Evolutionary conservation across 2,329 filamentous ascomycete genomes (phyloP).

Genomic region (Trichoderma aggressivum): DNA sequence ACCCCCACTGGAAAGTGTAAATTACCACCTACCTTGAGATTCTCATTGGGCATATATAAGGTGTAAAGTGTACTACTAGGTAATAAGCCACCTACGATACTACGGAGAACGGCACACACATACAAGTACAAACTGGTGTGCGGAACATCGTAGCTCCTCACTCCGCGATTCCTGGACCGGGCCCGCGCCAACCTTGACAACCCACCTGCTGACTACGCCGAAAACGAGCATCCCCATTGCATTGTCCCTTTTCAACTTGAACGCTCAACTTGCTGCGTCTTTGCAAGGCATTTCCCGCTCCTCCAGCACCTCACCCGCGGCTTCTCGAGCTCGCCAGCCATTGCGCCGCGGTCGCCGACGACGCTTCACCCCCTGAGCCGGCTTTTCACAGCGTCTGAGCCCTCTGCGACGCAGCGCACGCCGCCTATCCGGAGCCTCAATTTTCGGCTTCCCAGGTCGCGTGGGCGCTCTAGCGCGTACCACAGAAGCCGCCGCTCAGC

Average conservation of each 20-base stretch:
- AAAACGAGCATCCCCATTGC: constrained; percentile 19
- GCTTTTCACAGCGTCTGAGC: not conserved
- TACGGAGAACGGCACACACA: too few relatives aligned
- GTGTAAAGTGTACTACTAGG: too few relatives aligned
- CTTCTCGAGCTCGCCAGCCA: constrained; percentile 4
- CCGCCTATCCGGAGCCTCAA: constrained; percentile 19
- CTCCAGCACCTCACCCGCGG: constrained; percentile 1
- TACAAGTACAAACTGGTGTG: not conserved
- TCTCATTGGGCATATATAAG: not conserved
- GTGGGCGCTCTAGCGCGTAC: constrained; percentile 34
- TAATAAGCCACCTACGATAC: not conserved
- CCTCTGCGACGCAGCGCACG: constrained; percentile 12
- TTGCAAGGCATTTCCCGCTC: constrained; percentile 15
- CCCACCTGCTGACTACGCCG: constrained; percentile 18
- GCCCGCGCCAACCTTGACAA: not conserved
- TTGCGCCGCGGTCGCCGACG: constrained; percentile 21
- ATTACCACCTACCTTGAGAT: not conserved
- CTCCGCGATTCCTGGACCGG: not conserved
- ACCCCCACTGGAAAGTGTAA: not conserved
- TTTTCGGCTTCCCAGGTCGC: constrained; percentile 33
- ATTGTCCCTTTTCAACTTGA: constrained; percentile 20
- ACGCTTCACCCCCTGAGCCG: not conserved
- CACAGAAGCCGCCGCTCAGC: constrained; percentile 15
- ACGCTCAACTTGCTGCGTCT: constrained; percentile 16
- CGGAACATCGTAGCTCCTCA: constrained; percentile 7